Base-by-base conservation (phyloP, 2,329 filamentous ascomycete genomes). In the Fusarium floridanum region DNA sequence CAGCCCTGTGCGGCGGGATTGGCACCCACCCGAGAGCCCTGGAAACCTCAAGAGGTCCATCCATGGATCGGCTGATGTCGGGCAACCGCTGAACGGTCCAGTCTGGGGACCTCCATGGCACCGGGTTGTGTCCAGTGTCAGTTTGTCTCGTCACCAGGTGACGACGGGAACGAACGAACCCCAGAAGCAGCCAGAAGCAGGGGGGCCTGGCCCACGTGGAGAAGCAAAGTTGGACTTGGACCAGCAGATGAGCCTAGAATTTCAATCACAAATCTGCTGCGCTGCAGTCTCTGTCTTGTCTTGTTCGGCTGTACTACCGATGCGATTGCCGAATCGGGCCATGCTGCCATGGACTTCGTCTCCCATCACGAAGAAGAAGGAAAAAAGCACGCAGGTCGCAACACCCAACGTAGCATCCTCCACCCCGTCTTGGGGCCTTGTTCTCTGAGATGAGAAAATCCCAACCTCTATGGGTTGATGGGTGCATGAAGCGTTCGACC, bases 21-120 rank as follows among this genome's bases (percentile, higher is more conserved):
- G 27, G 53, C 73, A 75, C 73, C 24, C 57, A 45, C n/a, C n/a
- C 7, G 16, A n/a, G 16, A n/a, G 45, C 45, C 45, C 45, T 50
- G 45, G 24, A 29, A 27, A 50, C 22, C 2, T 34, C 20, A 22
- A 57, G 22, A 48, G 29, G 27, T 17, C 37, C 50, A 67, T 17
- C 37, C 50, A 67, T 29, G 45, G 20, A 48, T 81, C 79, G 79
- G 79, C 79, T 81, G 79, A 81, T 81, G 67, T 81, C 79, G 79
- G 79, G 71, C 76, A 50, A 50, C 22, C 45, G 45, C 45, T 50
- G 24, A 12, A 48, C 43, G 43, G 20, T 14, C 27, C 27, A 29
- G 20, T 48, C 43, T 48, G 20, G 20, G 20, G 43, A 16, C 43
- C 43, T 45, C 27, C 27, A 29, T 10, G 61, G 72, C 27, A 72